Percentiles rank a stretch among this genome's conserved stretches.
phyloP scores from a whole-genome alignment of 129 eudicot species.

The Flaveria trinervia region DNA sequence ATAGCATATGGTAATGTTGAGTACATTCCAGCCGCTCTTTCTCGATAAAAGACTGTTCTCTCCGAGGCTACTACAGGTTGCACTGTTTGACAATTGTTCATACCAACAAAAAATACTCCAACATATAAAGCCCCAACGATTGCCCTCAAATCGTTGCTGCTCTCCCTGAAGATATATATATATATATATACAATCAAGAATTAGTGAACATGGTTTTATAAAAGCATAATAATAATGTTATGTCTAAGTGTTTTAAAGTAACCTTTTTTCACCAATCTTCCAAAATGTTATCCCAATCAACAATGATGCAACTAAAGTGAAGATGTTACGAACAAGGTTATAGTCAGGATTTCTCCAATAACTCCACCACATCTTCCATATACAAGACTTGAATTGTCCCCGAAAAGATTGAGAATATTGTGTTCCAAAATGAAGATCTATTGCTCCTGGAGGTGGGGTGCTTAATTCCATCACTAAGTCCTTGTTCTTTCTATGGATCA shows the following conservation, averaged over 20 bases:
- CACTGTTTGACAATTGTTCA: conserved; percentile 64
- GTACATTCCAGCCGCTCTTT: conserved; percentile 92
- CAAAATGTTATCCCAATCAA: conserved; percentile 73
- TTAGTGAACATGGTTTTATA: background rate
- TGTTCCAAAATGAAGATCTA: conserved; percentile 63
- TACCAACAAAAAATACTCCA: conserved; percentile 69
- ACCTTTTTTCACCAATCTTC: conserved; percentile 75
- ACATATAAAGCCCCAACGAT: conserved; percentile 72
- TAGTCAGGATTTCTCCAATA: conserved; percentile 95
- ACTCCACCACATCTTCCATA: conserved; percentile 88
- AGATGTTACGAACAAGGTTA: conserved; percentile 71
- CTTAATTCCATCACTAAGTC: conserved; percentile 60
- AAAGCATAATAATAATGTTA: background rate
- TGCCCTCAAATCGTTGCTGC: conserved; percentile 42
- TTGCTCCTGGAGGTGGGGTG: conserved; percentile 56
- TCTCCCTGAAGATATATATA: conserved; percentile 52
- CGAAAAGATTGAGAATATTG: conserved; percentile 63
- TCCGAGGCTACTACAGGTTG: conserved; percentile 74
- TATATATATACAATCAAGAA: background rate
- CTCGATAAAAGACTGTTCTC: conserved; percentile 85
- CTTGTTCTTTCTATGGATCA: conserved; percentile 52
- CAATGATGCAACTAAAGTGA: conserved; percentile 61
- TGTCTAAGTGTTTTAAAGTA: background rate
- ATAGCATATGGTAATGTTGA: conserved; percentile 81
- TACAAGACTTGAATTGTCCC: conserved; percentile 72